Percentiles rank a stretch among this genome's conserved stretches.
Evolutionary conservation across 192 early-diverging fungal species (phyloP).

Genomic region (Obelidium mucronatum): DNA sequence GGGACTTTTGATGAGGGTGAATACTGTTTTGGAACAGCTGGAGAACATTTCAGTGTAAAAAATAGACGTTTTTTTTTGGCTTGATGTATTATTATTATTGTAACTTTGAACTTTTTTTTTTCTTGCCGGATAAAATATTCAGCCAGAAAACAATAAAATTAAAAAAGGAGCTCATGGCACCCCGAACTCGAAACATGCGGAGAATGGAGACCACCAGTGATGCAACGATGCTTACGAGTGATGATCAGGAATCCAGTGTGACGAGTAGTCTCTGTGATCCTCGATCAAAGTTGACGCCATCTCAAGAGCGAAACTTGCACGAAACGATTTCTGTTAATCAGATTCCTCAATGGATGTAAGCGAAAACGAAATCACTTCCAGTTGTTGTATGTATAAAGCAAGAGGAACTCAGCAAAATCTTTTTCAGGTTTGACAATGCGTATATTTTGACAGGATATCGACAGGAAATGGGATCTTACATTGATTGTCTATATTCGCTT

Average conservation of each 20-base stretch:
- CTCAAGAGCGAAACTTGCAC: constrained; percentile 6
- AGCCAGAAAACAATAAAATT: not conserved
- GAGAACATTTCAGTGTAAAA: not conserved
- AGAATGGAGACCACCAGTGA: not conserved
- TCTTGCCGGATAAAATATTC: not conserved
- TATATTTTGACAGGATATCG: constrained; percentile 85
- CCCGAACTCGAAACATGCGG: not conserved
- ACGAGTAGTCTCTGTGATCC: not conserved
- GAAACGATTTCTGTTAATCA: constrained; percentile 4
- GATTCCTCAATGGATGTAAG: constrained; percentile 16
- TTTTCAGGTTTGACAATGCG: constrained; percentile 65
- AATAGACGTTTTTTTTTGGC: not conserved
- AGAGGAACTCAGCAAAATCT: not conserved
- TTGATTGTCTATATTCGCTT: constrained; percentile 75
- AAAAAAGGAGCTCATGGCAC: not conserved
- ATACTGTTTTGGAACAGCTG: constrained; percentile 8
- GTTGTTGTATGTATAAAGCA: not conserved
- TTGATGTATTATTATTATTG: not conserved
- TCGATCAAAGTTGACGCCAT: not conserved
- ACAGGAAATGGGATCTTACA: constrained; percentile 79
- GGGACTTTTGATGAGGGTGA: not conserved
- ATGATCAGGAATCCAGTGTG: not conserved
- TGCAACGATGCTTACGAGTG: too few species aligned
- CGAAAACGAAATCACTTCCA: not conserved
- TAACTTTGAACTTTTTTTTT: not conserved